A percentile compares a stretch with the other conserved stretches of the same genome.
These are phyloP conservation scores for Alloteropsis semialata DNA, from an alignment of 176 grass and related monocot genomes.

Conservation along the genomic window DNA sequence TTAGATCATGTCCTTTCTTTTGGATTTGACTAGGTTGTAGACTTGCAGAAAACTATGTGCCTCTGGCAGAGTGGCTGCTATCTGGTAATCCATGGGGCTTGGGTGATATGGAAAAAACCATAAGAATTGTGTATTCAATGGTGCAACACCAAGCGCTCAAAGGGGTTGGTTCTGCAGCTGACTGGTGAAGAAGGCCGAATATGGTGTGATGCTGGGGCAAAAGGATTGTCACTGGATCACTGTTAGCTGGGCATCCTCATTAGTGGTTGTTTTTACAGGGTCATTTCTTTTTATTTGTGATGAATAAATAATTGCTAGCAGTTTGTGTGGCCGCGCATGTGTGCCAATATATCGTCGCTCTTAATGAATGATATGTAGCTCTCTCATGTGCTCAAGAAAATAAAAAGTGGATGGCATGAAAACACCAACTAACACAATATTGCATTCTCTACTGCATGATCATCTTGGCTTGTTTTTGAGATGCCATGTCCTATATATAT, in stretches of 20 bases:
- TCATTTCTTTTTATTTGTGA: not conserved
- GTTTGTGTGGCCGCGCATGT: too few species aligned
- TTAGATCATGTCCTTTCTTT: not conserved
- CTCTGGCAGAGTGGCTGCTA: not conserved
- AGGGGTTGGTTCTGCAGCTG: not conserved
- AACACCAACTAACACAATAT: not conserved
- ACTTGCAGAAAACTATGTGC: not conserved
- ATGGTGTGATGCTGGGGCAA: not conserved
- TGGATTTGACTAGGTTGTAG: not conserved
- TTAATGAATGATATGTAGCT: not conserved
- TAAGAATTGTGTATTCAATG: not conserved
- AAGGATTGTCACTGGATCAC: not conserved
- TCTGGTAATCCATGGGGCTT: too few species aligned
- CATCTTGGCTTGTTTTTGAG: not conserved
- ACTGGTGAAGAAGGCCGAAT: not conserved
- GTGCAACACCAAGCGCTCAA: not conserved
- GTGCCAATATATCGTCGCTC: not conserved
- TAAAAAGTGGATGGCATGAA: not conserved
- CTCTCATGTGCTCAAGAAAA: not conserved
- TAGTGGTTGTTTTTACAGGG: not conserved
- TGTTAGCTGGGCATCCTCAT: not conserved
- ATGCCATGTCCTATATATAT: not conserved
- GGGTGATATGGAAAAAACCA: not conserved
- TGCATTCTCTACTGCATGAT: not conserved
- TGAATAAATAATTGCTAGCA: not conserved